Evolutionary conservation across 208 protist genomes (phyloP), one percentile per base, ranked within the genome.

Genomic region (Polymyxa betae): DNA sequence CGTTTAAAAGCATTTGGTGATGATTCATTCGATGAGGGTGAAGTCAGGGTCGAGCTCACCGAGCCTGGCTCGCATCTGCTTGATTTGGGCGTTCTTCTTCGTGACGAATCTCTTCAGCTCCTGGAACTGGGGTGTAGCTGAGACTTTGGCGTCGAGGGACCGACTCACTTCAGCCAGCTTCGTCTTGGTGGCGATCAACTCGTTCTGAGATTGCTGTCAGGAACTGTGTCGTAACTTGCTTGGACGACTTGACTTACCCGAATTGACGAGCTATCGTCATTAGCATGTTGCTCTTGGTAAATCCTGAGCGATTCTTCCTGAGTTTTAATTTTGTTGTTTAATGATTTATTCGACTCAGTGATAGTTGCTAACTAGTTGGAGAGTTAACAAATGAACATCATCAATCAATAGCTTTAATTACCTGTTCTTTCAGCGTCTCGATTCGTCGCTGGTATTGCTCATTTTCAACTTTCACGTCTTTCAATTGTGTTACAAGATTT

Each of bases 71-170:
- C 40, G 5, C 72, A 82, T 82, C n/a, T 5, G 10, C n/a, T 82
- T 82, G 72, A 82, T 82, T 43, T 40, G 5, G 35, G n/a, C 72
- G 72, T 82, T 82, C 72, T 82, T 82, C n/a, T 43, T 82, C 35
- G 72, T 43, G 72, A 82, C 72, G 72, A 82, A 38, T 43, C 35
- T 82, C 12, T 43, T 35, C 10, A 82, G 72, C 72, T 82, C 72
- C n/a, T 82, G 72, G n/a, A 82, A 82, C 72, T 82, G 72, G n/a
- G 72, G n/a, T n/a, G 72, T 82, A 5, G n/a, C 5, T n/a, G 72
- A 82, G 12, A 82, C 72, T 35, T 82, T 82, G 5, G 72, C n/a
- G n/a, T 82, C 72, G 5, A 82, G 35, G 16, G 40, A 43, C 35
- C 35, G 5, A 20, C n/a, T 35, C 16, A 5, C 5, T 5, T 82